These are phyloP conservation scores for Globisporangium polare DNA, from an alignment of 352 stramenopile species.

Conservation along the genomic window DNA sequence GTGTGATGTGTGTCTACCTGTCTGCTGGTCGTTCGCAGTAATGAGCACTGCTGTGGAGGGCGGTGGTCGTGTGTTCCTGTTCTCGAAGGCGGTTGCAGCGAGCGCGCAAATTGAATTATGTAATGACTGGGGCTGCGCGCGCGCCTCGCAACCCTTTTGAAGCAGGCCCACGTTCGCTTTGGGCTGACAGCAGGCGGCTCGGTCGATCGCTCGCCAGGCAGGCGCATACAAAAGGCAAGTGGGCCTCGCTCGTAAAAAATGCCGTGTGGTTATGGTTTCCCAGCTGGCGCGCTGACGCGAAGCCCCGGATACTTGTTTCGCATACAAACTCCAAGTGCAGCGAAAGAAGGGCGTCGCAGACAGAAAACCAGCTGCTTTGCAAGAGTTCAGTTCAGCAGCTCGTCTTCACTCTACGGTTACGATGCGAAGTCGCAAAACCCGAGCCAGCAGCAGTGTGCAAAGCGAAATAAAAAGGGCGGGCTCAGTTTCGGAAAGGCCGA, in stretches of 20 bases:
- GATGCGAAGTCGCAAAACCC: neutral
- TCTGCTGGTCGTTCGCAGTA: neutral
- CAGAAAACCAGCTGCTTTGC: conserved; percentile 13
- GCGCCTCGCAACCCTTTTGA: neutral
- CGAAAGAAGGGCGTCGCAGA: conserved; percentile 1
- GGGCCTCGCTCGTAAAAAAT: neutral
- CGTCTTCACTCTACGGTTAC: conserved; percentile 2
- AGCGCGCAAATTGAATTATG: conserved; percentile 69
- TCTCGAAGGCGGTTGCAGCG: conserved; percentile 24
- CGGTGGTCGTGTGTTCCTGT: neutral
- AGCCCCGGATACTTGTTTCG: conserved; percentile 1
- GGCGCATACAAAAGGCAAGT: conserved; percentile 3
- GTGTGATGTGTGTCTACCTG: conserved; percentile 3
- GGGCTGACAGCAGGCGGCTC: conserved; percentile 3
- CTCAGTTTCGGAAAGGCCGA: neutral
- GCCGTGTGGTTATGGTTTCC: conserved; percentile 27
- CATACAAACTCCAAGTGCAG: neutral
- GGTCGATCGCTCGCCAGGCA: neutral
- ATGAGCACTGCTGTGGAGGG: neutral
- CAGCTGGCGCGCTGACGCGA: conserved; percentile 23
- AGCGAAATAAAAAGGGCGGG: neutral
- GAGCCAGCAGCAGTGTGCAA: too few species aligned
- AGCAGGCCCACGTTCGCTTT: neutral
- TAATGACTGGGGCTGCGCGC: conserved; percentile 40
- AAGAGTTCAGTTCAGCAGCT: conserved; percentile 17